Conservation (phyloP, 441 rosid species). For the Gossypium gossypioides region DNA sequence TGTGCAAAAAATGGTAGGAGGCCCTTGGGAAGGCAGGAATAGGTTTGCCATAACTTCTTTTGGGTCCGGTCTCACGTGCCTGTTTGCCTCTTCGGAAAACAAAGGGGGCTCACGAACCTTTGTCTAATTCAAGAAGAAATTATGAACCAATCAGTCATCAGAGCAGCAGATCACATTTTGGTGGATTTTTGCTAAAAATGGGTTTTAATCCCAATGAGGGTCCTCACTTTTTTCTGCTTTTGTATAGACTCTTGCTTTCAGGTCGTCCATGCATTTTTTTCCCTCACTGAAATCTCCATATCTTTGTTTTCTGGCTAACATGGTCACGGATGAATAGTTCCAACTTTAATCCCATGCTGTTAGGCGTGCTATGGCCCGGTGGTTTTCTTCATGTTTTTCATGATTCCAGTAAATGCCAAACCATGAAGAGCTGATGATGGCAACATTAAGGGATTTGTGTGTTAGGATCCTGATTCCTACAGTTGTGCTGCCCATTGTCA, state of each 20-base stretch:
- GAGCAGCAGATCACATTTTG: slow-evolving; percentile 2
- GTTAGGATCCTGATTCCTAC: slow-evolving; percentile 5
- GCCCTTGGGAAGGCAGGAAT: background rate
- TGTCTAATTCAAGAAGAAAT: background rate
- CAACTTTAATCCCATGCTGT: slow-evolving; percentile 6
- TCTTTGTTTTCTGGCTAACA: slow-evolving; percentile 10
- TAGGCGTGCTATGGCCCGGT: background rate
- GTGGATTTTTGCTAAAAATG: slow-evolving; percentile 10
- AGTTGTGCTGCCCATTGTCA: background rate
- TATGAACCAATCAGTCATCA: background rate
- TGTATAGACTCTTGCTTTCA: background rate
- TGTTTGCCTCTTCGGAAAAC: slow-evolving; percentile 18
- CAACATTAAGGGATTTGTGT: background rate
- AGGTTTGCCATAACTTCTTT: background rate
- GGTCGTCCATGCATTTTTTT: background rate
- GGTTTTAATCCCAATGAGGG: slow-evolving; percentile 17
- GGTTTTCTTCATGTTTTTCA: background rate
- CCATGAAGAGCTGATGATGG: slow-evolving; percentile 13
- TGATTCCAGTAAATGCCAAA: slow-evolving; percentile 9
- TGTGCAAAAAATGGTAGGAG: background rate
- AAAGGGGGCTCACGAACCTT: slow-evolving; percentile 15
- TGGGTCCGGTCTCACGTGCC: slow-evolving; percentile 9
- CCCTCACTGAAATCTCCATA: slow-evolving; percentile 10
- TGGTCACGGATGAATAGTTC: slow-evolving; percentile 4
- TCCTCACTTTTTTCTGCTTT: slow-evolving; percentile 6